Conservation (phyloP, 495 filamentous ascomycete genomes). For the Penicillium argentinense region DNA sequence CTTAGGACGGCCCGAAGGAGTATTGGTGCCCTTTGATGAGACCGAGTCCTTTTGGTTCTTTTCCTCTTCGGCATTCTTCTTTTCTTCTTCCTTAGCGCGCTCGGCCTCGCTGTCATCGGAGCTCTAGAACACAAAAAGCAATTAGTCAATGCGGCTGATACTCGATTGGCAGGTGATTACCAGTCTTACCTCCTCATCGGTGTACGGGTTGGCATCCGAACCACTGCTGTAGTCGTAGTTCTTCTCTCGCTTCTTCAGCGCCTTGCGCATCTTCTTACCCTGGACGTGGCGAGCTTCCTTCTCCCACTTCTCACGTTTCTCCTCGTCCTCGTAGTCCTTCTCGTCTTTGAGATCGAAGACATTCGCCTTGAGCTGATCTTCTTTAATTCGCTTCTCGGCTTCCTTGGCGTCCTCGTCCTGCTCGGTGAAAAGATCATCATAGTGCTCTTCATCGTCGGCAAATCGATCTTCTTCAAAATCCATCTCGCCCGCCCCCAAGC, state of each 20-base stretch:
- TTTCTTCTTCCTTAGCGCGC: conserved; percentile 65
- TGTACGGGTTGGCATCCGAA: conserved; percentile 75
- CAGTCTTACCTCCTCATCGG: conserved; percentile 46
- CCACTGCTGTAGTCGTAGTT: conserved; percentile 80
- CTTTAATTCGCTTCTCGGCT: conserved; percentile 79
- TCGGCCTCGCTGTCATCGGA: conserved; percentile 51
- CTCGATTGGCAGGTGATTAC: not conserved
- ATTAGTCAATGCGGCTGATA: conserved; percentile 12
- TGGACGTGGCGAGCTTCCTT: conserved; percentile 64
- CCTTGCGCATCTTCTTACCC: conserved; percentile 75
- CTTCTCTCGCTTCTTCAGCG: conserved; percentile 78
- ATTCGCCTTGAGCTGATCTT: conserved; percentile 84
- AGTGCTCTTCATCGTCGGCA: conserved; percentile 84
- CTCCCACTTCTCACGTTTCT: conserved; percentile 66
- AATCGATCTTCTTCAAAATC: conserved; percentile 69
- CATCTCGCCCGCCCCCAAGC: conserved; percentile 59
- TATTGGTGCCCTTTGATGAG: conserved; percentile 70
- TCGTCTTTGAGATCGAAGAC: conserved; percentile 83
- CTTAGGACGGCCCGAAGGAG: conserved; percentile 65
- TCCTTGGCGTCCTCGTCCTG: conserved; percentile 81
- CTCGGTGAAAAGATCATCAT: conserved; percentile 75
- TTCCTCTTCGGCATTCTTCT: conserved; percentile 66
- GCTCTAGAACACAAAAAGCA: conserved; percentile 26
- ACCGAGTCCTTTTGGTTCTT: conserved; percentile 54
- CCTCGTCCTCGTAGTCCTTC: conserved; percentile 79